phyloP scores from a whole-genome alignment of 2,329 filamentous ascomycete genomes.

The Calycina marina region DNA sequence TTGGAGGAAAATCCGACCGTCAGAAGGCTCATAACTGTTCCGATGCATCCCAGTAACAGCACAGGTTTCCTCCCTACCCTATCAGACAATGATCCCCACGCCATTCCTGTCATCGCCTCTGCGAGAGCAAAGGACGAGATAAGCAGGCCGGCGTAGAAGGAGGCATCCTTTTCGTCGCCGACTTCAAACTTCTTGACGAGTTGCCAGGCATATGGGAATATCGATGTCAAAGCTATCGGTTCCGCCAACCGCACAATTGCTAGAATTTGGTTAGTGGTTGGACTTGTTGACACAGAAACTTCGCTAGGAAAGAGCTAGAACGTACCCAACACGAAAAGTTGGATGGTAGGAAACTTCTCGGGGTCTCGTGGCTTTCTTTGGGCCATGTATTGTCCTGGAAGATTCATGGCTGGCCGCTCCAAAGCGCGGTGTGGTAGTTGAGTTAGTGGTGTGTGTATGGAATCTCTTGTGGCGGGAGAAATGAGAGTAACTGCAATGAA shows the following conservation, averaged over 20 bases:
- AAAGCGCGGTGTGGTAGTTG: too few relatives aligned
- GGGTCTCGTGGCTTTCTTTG: conserved; percentile 36
- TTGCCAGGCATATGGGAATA: conserved; percentile 84
- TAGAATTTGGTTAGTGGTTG: conserved; percentile 24
- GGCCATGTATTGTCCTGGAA: too few relatives aligned
- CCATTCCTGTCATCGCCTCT: conserved; percentile 73
- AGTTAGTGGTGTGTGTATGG: too few relatives aligned
- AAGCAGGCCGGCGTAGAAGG: conserved; percentile 75
- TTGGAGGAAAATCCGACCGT: conserved; percentile 71
- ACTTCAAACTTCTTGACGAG: conserved; percentile 65
- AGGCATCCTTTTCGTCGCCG: conserved; percentile 60
- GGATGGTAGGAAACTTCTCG: conserved; percentile 65
- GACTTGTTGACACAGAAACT: conserved; percentile 6
- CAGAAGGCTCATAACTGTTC: conserved; percentile 71
- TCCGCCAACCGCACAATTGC: conserved; percentile 87
- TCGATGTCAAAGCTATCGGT: conserved; percentile 82
- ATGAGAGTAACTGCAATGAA: too few relatives aligned
- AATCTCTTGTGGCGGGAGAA: too few relatives aligned
- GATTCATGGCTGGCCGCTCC: too few relatives aligned
- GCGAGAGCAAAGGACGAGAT: conserved; percentile 76
- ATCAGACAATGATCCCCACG: conserved; percentile 77
- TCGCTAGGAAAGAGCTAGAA: conserved; percentile 1
- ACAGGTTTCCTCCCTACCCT: conserved; percentile 74
- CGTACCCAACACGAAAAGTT: conserved; percentile 72
- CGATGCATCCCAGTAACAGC: conserved; percentile 64